These are phyloP conservation scores for Vachellia collinsii DNA, from an alignment of 306 rosid genomes.

Conservation along the genomic window DNA sequence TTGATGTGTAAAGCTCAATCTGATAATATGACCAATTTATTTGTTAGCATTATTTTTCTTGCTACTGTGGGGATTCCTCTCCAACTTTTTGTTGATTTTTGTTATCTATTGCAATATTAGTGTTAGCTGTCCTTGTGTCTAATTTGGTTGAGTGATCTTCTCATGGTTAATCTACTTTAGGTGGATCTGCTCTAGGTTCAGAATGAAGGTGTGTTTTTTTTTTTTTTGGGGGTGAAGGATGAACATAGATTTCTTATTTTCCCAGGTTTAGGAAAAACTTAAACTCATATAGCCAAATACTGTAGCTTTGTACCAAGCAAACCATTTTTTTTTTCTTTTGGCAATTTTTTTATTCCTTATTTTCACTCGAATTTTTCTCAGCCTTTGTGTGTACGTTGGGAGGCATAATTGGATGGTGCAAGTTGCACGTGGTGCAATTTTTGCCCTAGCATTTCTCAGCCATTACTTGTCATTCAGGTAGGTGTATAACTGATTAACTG, in stretches of 20 bases:
- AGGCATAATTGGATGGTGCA: background rate
- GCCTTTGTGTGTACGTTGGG: background rate
- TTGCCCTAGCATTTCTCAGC: background rate
- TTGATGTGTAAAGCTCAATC: background rate
- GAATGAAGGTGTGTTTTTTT: constrained; percentile 1
- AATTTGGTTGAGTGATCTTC: constrained; percentile 20
- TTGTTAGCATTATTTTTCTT: constrained; percentile 18
- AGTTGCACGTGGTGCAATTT: background rate
- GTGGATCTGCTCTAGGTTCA: constrained; percentile 24
- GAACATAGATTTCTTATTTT: constrained; percentile 1
- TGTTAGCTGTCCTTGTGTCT: constrained; percentile 7
- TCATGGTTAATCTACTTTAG: background rate
- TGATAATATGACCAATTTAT: background rate
- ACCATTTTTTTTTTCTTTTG: background rate
- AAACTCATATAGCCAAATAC: background rate
- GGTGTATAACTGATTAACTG: background rate
- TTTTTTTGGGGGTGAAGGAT: background rate
- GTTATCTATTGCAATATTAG: background rate
- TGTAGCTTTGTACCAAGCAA: background rate
- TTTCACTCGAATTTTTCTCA: background rate
- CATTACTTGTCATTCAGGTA: background rate
- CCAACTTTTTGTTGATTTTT: background rate
- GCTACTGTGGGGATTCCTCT: background rate
- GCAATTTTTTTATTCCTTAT: background rate
- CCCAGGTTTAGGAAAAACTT: background rate